Evolutionary conservation across 148 eudicot species (phyloP), one percentile per base, ranked within the genome.

Genomic region (Nepenthes gracilis): DNA sequence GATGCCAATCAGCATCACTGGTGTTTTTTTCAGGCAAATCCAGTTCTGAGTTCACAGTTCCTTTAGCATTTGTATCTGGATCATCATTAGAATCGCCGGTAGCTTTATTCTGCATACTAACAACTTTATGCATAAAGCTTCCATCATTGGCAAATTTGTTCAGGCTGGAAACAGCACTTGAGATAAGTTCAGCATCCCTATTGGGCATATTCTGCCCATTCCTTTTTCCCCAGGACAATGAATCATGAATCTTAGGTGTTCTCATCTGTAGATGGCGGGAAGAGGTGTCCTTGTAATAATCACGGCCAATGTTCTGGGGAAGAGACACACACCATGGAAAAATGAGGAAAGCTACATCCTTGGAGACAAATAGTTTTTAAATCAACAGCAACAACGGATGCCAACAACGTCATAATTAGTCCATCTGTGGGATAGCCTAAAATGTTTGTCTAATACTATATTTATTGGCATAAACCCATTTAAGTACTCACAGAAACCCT

Each of bases 71-170:
- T 58, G 57, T 15, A 47, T 43, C 36, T 55, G 71, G 43, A 54
- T 67, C 57, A 65, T 67, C 78, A 67, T 36, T 38, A 58, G 65
- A 63, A 57, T 64, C 61, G 43, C 40, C 61, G 58, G 61, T 52
- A 34, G 52, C 64, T 69, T 78, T 62, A 63, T 74, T 69, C 66
- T 79, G 74, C 59, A 77, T 64, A 48, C 36, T 52, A 55, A 40
- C 62, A 49, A 81, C 60, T 74, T 74, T 54, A 43, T 61, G 57
- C 88, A 88, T 78, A 63, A 92, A 92, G 71, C 74, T 88, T 67
- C 98, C 96, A 71, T 85, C 94, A 72, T 85, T 68, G 6, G 85
- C 59, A 75, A 85, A 92, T 68, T 79, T 85, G 60, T 92, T 88
- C 58, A 92, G 37, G 76, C 83, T 79, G 47, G 96, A 80, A 58